Conservation (phyloP, 2,329 filamentous ascomycete genomes). For the Arthrobotrys sinensis region DNA sequence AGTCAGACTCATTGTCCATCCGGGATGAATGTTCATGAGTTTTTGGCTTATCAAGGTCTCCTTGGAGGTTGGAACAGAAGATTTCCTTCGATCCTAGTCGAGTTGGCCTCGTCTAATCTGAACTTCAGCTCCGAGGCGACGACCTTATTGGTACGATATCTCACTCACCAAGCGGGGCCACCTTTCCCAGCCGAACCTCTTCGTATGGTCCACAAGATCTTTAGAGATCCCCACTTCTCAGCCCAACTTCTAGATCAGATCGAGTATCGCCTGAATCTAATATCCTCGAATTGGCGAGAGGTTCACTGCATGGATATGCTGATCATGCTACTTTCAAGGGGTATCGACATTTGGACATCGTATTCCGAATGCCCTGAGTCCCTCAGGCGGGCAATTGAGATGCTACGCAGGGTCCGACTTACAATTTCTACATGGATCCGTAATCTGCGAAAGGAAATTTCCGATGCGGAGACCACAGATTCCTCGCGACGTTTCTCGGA, state of each 20-base stretch:
- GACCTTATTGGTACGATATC: conserved; percentile 70
- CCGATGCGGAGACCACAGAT: conserved; percentile 67
- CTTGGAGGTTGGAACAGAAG: conserved; percentile 69
- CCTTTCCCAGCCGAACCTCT: conserved; percentile 65
- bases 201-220: conserved; percentile 71
- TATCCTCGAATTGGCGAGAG: conserved; percentile 75
- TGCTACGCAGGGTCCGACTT: conserved; percentile 69
- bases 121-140: conserved; percentile 75
- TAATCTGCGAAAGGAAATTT: conserved; percentile 70
- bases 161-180: conserved; percentile 74
- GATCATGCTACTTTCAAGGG: conserved; percentile 71
- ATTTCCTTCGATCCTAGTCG: conserved; percentile 71
- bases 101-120: conserved; percentile 72
- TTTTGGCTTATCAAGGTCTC: conserved; percentile 71
- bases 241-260: conserved; percentile 70
- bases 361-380: conserved; percentile 53
- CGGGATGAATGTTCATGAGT: conserved; percentile 72
- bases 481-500: conserved; percentile 67
- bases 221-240: conserved; percentile 72
- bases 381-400: neutral
- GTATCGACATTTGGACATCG: conserved; percentile 63
- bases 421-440: conserved; percentile 72
- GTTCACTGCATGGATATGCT: conserved; percentile 74
- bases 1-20: conserved; percentile 71
- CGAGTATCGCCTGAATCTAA: conserved; percentile 68